Percentiles rank a stretch among this genome's conserved stretches.
Evolutionary conservation across 2,329 filamentous ascomycete species (phyloP).

Genomic region (Diaporthe vaccinii): DNA sequence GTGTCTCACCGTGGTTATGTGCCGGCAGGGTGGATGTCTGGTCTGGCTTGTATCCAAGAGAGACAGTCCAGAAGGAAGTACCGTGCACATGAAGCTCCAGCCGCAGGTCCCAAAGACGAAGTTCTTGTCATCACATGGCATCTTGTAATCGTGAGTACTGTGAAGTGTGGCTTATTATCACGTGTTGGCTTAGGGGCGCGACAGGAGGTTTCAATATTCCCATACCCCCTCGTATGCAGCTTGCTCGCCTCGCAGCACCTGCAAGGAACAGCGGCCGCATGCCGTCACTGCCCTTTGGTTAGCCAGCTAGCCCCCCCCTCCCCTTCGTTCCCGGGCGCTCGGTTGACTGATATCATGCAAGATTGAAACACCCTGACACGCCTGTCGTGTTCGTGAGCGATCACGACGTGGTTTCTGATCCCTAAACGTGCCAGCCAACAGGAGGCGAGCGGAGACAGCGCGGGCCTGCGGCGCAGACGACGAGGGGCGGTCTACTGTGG

Average conservation of each 20-base stretch:
- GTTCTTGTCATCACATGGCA: background rate
- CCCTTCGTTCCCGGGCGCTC: background rate
- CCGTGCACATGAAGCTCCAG: background rate
- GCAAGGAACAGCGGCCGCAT: background rate
- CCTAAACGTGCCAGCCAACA: background rate
- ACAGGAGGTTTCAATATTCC: background rate
- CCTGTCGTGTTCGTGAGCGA: background rate
- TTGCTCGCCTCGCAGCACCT: background rate
- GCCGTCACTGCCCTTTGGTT: background rate
- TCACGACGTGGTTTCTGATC: background rate
- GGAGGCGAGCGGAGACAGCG: background rate
- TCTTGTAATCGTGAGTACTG: background rate
- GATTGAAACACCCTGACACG: slow-evolving; percentile 2
- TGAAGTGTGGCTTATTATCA: background rate
- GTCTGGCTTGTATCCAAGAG: background rate
- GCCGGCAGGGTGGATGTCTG: background rate
- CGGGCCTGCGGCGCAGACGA: background rate
- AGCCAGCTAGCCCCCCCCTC: background rate
- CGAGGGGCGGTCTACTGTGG: background rate
- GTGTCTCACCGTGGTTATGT: slow-evolving; percentile 1
- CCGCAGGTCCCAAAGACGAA: background rate
- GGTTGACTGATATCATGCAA: background rate
- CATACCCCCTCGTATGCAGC: background rate
- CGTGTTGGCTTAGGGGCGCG: background rate
- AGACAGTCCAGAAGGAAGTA: background rate